Evolutionary conservation across 441 rosid genomes (phyloP), one percentile per base, ranked within the genome.

Genomic region (Francoa sonchifolia): DNA sequence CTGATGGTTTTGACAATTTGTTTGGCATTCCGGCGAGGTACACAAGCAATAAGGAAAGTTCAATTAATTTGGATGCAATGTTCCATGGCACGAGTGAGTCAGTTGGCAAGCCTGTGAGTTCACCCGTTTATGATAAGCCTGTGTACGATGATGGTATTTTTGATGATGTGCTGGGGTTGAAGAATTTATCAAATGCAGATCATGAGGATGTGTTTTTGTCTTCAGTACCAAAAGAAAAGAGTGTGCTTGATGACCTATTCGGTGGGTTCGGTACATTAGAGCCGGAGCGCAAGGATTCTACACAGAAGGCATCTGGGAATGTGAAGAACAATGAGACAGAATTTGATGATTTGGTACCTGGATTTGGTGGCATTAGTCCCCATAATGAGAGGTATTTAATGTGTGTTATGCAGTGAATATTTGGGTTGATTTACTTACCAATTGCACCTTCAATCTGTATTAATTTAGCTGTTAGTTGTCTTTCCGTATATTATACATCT

Each of bases 111-210:
- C n/a, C n/a, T n/a, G n/a, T n/a, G n/a, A n/a, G n/a, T n/a, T n/a
- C n/a, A n/a, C 94, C 97, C 40, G 73, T 72, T 1, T 76, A 32
- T 47, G 97, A 79, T 42, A 73, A 71, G 68, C 95, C 95, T 0
- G 80, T 81, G 5, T 84, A 79, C 33, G 94, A 87, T 38, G 97
- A 72, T 2, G 94, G 84, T 54, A 64, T 72, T 8, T 80, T 72
- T 33, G 74, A 76, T 36, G 80, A 87, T 18, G 52, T 83, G 57
- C 84, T 88, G 8, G 95, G 87, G 54, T 11, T 78, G 32, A 76
- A 69, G 67, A 62, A 56, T 48, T 58, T 77, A 2, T 51, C 82
- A 11, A 15, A 44, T 13, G 60, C 47, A 19, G 73, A 58, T 42
- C 65, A 62, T 25, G 90, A 77, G 4, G 43, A 79, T 28, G 69